Base-by-base conservation (phyloP, 2,329 filamentous ascomycete genomes). In the Elsinoe arachidis region DNA sequence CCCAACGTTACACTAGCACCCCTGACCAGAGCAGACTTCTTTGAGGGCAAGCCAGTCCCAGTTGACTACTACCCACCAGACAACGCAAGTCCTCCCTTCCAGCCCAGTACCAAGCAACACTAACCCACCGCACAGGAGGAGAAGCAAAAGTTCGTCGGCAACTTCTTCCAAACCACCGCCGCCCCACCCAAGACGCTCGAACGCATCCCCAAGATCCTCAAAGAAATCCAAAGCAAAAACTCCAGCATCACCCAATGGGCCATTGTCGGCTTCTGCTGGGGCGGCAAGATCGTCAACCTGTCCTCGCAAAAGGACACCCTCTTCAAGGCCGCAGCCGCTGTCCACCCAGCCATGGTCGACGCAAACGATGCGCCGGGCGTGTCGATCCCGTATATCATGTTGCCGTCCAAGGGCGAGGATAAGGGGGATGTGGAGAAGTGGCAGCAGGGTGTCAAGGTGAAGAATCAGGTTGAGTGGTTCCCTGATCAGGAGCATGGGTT, bases 1-100 rank as follows among this genome's bases (percentile, higher is more conserved):
- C 37, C 3, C 30, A 33, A 12, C 15, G 9, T 44, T 4, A 5
- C 19, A 23, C 19, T 11, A 30, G 26, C 7, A 9, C 35, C 12
- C 23, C 38, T 41, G 23, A 55, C 41, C 14, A 33, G 12, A 1
- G 46, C 57, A 26, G 91, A 96, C 74, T 92, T 88, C 79, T 95
- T 96, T 76, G 80, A 87, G 60, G 90, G 88, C 69, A 78, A 81
- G 63, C 86, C 88, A 35, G 82, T 78, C 60, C 78, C 80, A 63
- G 81, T 84, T 64, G 74, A 73, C 54, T 83, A 80, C 79, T 83
- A 80, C 68, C 65, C 65, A 58, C 80, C 81, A 14, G 74, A 81
- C 66, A 83, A 73, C 60, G 74, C 58, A 49, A 23, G 58, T 26
- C n/a, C 17, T 23, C 15, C 12, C 17, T 46, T 10, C 15, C 2